A percentile compares a stretch with the other conserved stretches of the same genome.
phyloP scores from a whole-genome alignment of 2,329 filamentous ascomycete species.

The Colletotrichum sp. region DNA sequence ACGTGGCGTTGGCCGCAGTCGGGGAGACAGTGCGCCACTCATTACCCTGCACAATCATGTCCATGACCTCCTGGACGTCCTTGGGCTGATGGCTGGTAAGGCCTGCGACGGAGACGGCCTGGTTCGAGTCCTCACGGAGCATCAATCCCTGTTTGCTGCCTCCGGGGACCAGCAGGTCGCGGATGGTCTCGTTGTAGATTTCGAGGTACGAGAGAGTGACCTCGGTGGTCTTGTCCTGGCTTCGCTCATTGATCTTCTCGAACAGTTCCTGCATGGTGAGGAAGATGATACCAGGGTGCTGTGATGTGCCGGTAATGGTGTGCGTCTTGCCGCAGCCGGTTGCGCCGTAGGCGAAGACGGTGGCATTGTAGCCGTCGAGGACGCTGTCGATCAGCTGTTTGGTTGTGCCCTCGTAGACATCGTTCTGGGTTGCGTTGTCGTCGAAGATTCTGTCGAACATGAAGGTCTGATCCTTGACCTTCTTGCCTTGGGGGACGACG shows the following conservation, averaged over 20 bases:
- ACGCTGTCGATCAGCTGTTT: slow-evolving; percentile 91
- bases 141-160: slow-evolving; percentile 85
- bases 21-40: slow-evolving; percentile 94
- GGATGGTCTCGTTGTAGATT: slow-evolving; percentile 99
- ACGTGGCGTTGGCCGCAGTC: slow-evolving; percentile 96
- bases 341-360: slow-evolving; percentile 96
- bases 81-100: slow-evolving; percentile 90
- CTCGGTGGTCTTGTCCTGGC: slow-evolving; percentile 87
- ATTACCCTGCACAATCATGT: slow-evolving; percentile 97
- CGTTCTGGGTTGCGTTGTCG: slow-evolving; percentile 88
- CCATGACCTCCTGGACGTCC: slow-evolving; percentile 97
- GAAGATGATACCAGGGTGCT: slow-evolving; percentile 97
- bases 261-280: slow-evolving; percentile 99
- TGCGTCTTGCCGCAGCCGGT: slow-evolving; percentile 99
- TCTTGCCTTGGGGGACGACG: slow-evolving; percentile 83
- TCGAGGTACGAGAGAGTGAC: slow-evolving; percentile 94
- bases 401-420: slow-evolving; percentile 95
- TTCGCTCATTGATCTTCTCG: slow-evolving; percentile 88
- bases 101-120: slow-evolving; percentile 88
- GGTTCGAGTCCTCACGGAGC: slow-evolving; percentile 93
- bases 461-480: slow-evolving; percentile 97
- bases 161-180: slow-evolving; percentile 87
- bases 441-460: slow-evolving; percentile 97
- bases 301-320: slow-evolving; percentile 90
- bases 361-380: slow-evolving; percentile 97